Conservation (phyloP, 768 basidiomycete species). For the Naganishia vaughanmartiniae region DNA sequence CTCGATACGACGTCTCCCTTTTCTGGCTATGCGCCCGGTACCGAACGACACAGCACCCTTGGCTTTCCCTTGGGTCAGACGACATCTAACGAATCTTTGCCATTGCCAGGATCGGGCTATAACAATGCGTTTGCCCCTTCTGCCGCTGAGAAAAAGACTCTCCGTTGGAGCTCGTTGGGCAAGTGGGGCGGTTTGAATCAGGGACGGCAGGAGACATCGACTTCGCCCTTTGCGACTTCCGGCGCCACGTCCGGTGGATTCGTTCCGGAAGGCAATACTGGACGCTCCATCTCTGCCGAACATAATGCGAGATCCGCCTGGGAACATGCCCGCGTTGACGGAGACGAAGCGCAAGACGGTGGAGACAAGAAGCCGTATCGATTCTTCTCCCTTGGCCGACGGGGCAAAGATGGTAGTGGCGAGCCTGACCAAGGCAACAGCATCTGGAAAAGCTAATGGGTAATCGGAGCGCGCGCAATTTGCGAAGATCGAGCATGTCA, state of each 20-base stretch:
- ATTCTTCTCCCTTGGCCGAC: conserved; percentile 20
- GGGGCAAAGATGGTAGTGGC: conserved; percentile 16
- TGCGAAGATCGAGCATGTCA: not conserved
- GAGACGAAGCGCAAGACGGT: not conserved
- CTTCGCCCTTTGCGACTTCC: conserved; percentile 6
- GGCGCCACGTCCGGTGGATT: not conserved
- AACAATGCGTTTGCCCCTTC: conserved; percentile 46
- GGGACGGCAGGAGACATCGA: not conserved
- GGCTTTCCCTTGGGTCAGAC: conserved; percentile 31
- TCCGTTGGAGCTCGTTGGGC: conserved; percentile 48
- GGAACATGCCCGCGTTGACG: conserved; percentile 12
- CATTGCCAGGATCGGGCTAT: conserved; percentile 34
- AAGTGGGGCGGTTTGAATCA: conserved; percentile 15
- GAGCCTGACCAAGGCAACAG: conserved; percentile 1
- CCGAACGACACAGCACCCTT: conserved; percentile 27
- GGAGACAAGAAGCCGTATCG: conserved; percentile 21
- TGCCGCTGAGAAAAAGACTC: conserved; percentile 46
- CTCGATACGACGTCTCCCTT: conserved; percentile 34
- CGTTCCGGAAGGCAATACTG: conserved; percentile 1
- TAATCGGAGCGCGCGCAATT: not conserved
- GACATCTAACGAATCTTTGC: conserved; percentile 45
- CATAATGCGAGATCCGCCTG: conserved; percentile 16
- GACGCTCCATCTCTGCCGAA: conserved; percentile 21
- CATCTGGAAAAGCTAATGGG: conserved; percentile 22
- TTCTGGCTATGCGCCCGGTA: conserved; percentile 7